Evolutionary conservation across 192 early-diverging fungal species (phyloP).

Genomic region (Borealophlyctis nickersoniae): DNA sequence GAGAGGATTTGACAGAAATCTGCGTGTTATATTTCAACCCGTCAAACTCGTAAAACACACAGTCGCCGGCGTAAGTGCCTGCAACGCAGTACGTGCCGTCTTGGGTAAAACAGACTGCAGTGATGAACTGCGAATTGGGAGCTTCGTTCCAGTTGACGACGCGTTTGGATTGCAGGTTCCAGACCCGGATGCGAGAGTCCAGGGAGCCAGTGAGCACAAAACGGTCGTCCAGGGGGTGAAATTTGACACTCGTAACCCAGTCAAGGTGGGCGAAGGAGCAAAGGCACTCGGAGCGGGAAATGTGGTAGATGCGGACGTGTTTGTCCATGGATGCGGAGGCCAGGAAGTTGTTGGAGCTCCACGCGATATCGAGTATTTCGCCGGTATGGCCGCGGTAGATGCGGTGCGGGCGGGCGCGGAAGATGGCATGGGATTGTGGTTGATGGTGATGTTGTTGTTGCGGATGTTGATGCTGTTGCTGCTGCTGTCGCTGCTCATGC

Average conservation of each 20-base stretch:
- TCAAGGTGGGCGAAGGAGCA: conserved; percentile 77
- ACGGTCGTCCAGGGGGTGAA: conserved; percentile 81
- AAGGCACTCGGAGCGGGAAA: conserved; percentile 66
- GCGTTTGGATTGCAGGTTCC: conserved; percentile 77
- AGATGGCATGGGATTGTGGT: conserved; percentile 10
- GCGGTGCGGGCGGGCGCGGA: conserved; percentile 52
- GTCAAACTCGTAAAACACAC: conserved; percentile 81
- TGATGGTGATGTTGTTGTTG: too few relatives aligned
- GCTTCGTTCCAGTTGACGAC: conserved; percentile 78
- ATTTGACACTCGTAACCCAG: conserved; percentile 73
- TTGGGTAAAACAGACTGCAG: conserved; percentile 72
- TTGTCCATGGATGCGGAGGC: conserved; percentile 78
- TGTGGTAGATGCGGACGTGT: conserved; percentile 84
- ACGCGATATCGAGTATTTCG: conserved; percentile 60
- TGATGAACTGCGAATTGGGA: conserved; percentile 67
- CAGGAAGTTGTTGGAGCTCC: conserved; percentile 67
- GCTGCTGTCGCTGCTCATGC: too few relatives aligned
- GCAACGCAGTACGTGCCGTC: conserved; percentile 70
- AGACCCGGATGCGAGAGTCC: conserved; percentile 74
- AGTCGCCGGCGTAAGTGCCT: conserved; percentile 72
- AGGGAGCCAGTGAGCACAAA: conserved; percentile 78
- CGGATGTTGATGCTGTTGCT: too few relatives aligned
- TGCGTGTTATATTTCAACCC: conserved; percentile 79
- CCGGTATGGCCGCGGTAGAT: conserved; percentile 72
- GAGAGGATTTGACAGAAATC: conserved; percentile 64